Conservation (phyloP, 441 rosid genomes). For the Populus trichocarpa region DNA sequence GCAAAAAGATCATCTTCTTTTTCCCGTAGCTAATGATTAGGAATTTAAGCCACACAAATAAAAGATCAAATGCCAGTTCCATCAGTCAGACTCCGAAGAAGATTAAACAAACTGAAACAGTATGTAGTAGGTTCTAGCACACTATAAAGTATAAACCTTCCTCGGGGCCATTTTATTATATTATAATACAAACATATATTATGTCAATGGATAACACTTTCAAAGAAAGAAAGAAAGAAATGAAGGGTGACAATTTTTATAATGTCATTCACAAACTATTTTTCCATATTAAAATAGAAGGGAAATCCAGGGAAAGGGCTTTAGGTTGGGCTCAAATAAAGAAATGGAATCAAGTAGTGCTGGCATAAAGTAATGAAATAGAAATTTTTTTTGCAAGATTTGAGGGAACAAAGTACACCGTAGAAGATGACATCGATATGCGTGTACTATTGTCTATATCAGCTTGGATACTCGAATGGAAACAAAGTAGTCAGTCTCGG, state of each 20-base stretch:
- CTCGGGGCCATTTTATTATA: background rate
- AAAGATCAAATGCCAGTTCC: background rate
- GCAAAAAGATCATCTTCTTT: background rate
- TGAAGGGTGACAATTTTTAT: background rate
- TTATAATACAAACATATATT: background rate
- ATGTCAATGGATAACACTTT: background rate
- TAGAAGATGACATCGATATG: slow-evolving; percentile 41
- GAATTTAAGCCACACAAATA: background rate
- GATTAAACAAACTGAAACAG: background rate
- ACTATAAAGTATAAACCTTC: background rate
- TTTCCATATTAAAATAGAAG: slow-evolving; percentile 8
- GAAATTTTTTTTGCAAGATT: slow-evolving; percentile 17
- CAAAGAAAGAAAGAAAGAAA: background rate
- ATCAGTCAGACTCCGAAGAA: slow-evolving; percentile 2
- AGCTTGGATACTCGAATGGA: slow-evolving; percentile 18
- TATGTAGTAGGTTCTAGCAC: no score
- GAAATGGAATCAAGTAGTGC: slow-evolving; percentile 15
- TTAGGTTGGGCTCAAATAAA: slow-evolving; percentile 38
- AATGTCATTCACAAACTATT: background rate
- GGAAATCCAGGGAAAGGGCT: slow-evolving; percentile 33
- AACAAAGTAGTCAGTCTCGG: slow-evolving; percentile 40
- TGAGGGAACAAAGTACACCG: slow-evolving; percentile 27
- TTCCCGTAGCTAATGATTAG: slow-evolving; percentile 7
- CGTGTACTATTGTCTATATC: slow-evolving; percentile 21
- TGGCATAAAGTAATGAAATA: slow-evolving; percentile 19